Base-by-base conservation (phyloP, 768 basidiomycete genomes). In the Tylopilus subfusipes region DNA sequence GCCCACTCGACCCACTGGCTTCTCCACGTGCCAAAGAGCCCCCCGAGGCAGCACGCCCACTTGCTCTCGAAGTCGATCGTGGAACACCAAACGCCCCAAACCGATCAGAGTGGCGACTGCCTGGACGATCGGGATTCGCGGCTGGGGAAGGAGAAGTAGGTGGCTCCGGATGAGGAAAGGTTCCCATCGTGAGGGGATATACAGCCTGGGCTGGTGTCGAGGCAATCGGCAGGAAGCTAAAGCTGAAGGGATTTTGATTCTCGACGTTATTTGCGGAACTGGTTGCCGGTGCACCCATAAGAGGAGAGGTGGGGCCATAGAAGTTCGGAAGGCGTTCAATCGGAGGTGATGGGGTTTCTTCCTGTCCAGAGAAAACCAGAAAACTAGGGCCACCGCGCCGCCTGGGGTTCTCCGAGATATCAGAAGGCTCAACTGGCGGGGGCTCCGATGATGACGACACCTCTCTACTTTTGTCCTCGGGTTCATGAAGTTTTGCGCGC, bases 221-320 rank as follows among this genome's bases (percentile, higher is more conserved):
- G 11, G 80, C 68, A n/a, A 76, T 72, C 13, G 79, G 79, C 29
- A 76, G 69, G 60, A 81, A 82, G 44, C 73, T 69, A 60, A 82
- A 84, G 54, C 67, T 73, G 60, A 84, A 84, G 2, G 76, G 76
- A 42, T 78, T 75, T 34, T 76, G 78, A 61, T 82, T 85, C 66
- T 84, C 84, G 2, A 75, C 61, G 13, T 77, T 78, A 46, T 76
- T 71, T 24, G 78, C 76, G 31, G 80, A 78, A 56, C 75, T 79
- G 22, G 79, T 82, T 9, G 70, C 63, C 8, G 69, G 63, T 50
- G 59, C 69, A 45, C 50, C 60, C 46, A 71, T 67, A 39, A 64
- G 62, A 42, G 77, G 75, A 13, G 81, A 75, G 4, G 75, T 55
- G 18, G 74, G 66, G 4, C 71, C 61, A 60, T 82, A 84, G 52